These are phyloP conservation scores for Gynandropsis gynandra DNA, from an alignment of 345 rosid species.

Conservation along the genomic window DNA sequence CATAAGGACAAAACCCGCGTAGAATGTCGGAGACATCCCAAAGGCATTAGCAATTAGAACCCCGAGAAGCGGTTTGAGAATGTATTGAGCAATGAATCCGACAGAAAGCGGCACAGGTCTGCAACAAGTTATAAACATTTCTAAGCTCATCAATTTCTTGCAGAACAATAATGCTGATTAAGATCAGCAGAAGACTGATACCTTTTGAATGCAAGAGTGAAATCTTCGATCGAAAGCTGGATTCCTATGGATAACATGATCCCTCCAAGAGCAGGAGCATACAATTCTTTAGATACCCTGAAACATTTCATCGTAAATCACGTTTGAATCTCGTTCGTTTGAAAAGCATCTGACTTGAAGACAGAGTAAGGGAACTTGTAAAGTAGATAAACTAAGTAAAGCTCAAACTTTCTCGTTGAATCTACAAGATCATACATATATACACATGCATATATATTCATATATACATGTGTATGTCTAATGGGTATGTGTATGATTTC, in stretches of 20 bases:
- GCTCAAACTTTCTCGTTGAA: conserved; percentile 5
- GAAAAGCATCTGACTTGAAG: conserved; percentile 1
- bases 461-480: background rate
- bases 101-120: conserved; percentile 83
- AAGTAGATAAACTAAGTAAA: background rate
- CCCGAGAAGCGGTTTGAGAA: conserved; percentile 76
- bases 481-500: too few species aligned
- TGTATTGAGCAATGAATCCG: conserved; percentile 72
- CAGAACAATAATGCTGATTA: background rate
- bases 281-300: conserved; percentile 91
- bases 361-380: conserved; percentile 4
- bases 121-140: too few species aligned
- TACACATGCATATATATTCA: background rate
- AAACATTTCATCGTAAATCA: conserved; percentile 14
- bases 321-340: background rate
- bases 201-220: conserved; percentile 86
- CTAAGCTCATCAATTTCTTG: too few species aligned
- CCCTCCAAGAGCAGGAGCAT: conserved; percentile 98
- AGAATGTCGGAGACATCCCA: conserved; percentile 62
- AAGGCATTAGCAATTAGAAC: conserved; percentile 68
- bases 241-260: conserved; percentile 94
- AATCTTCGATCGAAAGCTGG: conserved; percentile 70
- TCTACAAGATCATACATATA: background rate
- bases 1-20: conserved; percentile 79
- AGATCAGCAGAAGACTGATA: conserved; percentile 11